phyloP scores from a whole-genome alignment of 768 basidiomycete genomes.

The Boletus sp. region DNA sequence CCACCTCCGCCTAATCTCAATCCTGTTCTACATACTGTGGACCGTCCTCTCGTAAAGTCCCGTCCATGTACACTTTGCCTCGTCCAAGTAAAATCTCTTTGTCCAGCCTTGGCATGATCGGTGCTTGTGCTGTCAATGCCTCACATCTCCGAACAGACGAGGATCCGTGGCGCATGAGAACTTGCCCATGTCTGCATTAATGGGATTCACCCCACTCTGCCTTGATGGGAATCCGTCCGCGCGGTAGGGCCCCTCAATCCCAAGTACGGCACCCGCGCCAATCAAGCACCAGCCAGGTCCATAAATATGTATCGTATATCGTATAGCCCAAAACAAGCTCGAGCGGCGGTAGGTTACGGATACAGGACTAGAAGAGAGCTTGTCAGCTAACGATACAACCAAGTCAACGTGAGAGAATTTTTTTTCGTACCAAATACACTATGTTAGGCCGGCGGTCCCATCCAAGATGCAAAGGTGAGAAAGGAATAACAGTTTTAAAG shows the following conservation, averaged over 20 bases:
- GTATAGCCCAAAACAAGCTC: constrained; percentile 18
- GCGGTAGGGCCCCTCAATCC: not conserved
- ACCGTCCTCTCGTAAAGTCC: not conserved
- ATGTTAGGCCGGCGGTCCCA: constrained; percentile 22
- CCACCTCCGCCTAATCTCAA: not conserved
- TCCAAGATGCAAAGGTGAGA: constrained; percentile 18
- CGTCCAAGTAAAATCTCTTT: not conserved
- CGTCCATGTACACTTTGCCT: not conserved
- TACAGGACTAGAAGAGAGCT: constrained; percentile 30
- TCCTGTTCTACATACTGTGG: constrained; percentile 2
- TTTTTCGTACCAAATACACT: constrained; percentile 39
- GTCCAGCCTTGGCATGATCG: not conserved
- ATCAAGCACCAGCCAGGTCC: not conserved
- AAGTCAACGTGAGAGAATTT: constrained; percentile 4
- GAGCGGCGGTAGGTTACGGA: constrained; percentile 26
- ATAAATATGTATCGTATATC: constrained; percentile 31
- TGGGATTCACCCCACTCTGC: not conserved
- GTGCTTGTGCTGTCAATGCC: not conserved
- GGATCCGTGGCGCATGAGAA: constrained; percentile 8
- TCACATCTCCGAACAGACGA: not conserved
- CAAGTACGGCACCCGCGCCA: not conserved
- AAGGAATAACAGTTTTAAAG: constrained; percentile 40
- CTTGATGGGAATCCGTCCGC: not conserved
- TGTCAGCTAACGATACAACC: constrained; percentile 33
- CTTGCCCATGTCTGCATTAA: not conserved